Conservation (phyloP, 129 eudicot genomes). For the Saussurea involucrata region DNA sequence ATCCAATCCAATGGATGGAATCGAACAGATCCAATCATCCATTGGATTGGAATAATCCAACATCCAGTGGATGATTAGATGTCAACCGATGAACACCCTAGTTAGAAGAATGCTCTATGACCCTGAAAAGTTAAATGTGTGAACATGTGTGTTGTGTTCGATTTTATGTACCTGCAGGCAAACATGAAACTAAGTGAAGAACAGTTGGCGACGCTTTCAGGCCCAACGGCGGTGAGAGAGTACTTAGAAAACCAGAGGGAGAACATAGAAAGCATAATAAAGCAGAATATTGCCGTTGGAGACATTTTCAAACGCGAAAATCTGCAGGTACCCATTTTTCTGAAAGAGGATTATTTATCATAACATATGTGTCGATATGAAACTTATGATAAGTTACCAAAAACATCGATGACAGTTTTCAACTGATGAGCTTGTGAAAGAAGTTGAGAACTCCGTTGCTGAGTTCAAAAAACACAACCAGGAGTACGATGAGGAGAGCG, state of each 20-base stretch:
- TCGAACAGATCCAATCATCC: too few relatives aligned
- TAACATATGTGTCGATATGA: not conserved
- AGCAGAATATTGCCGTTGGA: constrained; percentile 86
- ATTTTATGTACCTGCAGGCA: constrained; percentile 35
- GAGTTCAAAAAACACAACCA: constrained; percentile 77
- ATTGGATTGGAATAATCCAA: too few relatives aligned
- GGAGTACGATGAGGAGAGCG: constrained; percentile 82
- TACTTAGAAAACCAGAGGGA: constrained; percentile 73
- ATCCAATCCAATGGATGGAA: too few relatives aligned
- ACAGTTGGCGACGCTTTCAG: constrained; percentile 74
- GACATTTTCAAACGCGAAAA: constrained; percentile 96
- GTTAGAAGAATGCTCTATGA: constrained; percentile 6
- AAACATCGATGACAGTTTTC: constrained; percentile 38
- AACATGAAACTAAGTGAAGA: constrained; percentile 72
- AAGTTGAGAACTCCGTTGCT: constrained; percentile 74
- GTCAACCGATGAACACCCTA: too few relatives aligned
- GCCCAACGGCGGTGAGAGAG: constrained; percentile 76
- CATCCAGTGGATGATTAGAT: too few relatives aligned
- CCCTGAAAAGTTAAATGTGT: constrained; percentile 8
- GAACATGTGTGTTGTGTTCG: not conserved
- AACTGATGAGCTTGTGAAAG: constrained; percentile 75
- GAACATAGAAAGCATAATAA: constrained; percentile 58
- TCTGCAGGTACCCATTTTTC: constrained; percentile 52
- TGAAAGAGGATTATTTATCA: not conserved
- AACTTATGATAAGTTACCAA: constrained; percentile 1